These are phyloP conservation scores for Ustilago curta DNA, from an alignment of 1,284 basidiomycete genomes.

Conservation along the genomic window DNA sequence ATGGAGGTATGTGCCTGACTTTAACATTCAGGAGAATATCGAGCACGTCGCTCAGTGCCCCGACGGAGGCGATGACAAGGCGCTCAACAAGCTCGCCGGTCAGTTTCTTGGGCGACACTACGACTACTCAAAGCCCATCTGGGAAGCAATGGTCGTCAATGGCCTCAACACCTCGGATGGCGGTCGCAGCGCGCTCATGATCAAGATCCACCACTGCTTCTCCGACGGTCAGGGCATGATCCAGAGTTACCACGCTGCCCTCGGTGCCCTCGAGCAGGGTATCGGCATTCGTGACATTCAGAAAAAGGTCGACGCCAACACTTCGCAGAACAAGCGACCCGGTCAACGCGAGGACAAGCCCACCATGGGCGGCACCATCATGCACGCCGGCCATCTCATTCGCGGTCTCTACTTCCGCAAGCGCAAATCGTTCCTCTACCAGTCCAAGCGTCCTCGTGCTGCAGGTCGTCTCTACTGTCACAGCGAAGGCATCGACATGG, in stretches of 20 bases:
- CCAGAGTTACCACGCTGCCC: conserved; percentile 66
- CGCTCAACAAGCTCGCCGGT: conserved; percentile 63
- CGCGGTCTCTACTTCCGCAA: conserved; percentile 66
- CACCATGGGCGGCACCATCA: conserved; percentile 57
- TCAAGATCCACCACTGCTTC: conserved; percentile 69
- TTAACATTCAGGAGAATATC: conserved; percentile 66
- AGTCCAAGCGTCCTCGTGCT: conserved; percentile 38
- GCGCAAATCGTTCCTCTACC: conserved; percentile 63
- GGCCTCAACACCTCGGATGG: conserved; percentile 64
- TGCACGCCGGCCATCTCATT: conserved; percentile 56
- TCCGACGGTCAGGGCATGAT: conserved; percentile 69
- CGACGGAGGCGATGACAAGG: conserved; percentile 50
- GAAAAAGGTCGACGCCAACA: conserved; percentile 58
- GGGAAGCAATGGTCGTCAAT: conserved; percentile 67
- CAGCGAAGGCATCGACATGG: conserved; percentile 65
- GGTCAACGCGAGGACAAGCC: conserved; percentile 61
- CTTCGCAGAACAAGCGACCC: conserved; percentile 50
- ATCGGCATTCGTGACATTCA: conserved; percentile 62
- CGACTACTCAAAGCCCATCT: conserved; percentile 67
- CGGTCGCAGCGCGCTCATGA: conserved; percentile 65
- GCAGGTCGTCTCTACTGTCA: conserved; percentile 63
- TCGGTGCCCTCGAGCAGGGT: conserved; percentile 60
- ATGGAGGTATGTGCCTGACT: conserved; percentile 66
- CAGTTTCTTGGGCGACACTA: conserved; percentile 64
- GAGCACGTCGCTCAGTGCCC: conserved; percentile 51